Evolutionary conservation across 345 rosid species (phyloP), one percentile per base, ranked within the genome.

Genomic region (Moricandia moricandioides): DNA sequence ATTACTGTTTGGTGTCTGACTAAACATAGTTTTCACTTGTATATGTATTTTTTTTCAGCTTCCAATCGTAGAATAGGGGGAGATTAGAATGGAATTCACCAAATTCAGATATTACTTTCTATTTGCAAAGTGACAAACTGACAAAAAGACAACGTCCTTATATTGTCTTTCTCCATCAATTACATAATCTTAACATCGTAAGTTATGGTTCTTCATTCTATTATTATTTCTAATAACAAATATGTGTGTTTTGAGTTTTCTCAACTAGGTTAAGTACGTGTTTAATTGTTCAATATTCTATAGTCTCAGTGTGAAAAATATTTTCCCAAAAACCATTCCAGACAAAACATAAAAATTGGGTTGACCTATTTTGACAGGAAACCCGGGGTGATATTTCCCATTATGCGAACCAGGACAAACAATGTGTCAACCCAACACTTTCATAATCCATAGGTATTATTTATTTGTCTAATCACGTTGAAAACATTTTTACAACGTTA

Each of bases 401-500:
- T 27, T 12, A 68, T 75, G 74, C 57, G 57, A 61, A 68, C 27
- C 69, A 33, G 67, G 78, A 47, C 72, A 71, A 67, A 74, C 78
- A 67, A 31, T 33, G 26, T 9, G 16, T 52, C 21, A 34, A 24
- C 9, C 8, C 52, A 27, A 24, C 7, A 52, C 18, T 33, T 54
- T 26, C 21, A 21, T 51, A 33, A 29, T n/a, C 8, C 45, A 30
- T 61, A 60, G 60, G 2, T 75, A 16, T 60, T 34, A 16, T 60
- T 16, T 51, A 68, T 59, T 34, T 61, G 64, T 39, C 63, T 37
- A 69, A 62, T 21, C 70, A 69, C 59, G 33, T 69, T 63, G 79
- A 76, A 6, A 35, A 62, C 8, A 37, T 62, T 70, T 62, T 52
- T 39, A 4, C 21, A 45, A 54, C 21, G 39, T 62, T 6, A 47